Percentiles rank a stretch among this genome's conserved stretches.
Evolutionary conservation across 176 grass and related monocot species (phyloP).

Genomic region (Phoenix roebelenii): DNA sequence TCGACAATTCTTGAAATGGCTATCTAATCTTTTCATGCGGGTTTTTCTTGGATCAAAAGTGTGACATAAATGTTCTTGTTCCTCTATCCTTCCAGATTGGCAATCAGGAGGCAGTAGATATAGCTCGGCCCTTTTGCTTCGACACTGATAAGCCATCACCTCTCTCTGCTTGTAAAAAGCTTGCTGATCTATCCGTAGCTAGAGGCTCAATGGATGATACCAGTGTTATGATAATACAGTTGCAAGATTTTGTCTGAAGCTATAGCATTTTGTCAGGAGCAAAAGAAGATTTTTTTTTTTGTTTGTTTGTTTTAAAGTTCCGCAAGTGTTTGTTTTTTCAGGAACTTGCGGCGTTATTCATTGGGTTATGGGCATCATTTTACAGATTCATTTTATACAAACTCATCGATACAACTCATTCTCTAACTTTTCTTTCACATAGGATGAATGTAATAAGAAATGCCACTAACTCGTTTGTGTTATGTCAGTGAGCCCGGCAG

Average conservation of each 20-base stretch:
- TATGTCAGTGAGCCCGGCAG: too few species aligned
- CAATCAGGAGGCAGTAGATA: slow-evolving; percentile 87
- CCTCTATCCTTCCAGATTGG: slow-evolving; percentile 4
- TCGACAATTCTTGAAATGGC: too few species aligned
- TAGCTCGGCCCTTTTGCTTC: slow-evolving; percentile 38
- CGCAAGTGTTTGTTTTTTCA: slow-evolving; percentile 39
- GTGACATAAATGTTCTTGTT: not conserved
- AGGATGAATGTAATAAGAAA: too few species aligned
- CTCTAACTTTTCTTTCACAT: too few species aligned
- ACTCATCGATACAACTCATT: too few species aligned
- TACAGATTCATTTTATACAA: slow-evolving; percentile 25
- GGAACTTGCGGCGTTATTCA: slow-evolving; percentile 36
- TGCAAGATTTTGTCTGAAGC: slow-evolving; percentile 40
- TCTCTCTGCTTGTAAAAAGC: slow-evolving; percentile 60
- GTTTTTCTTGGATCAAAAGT: not conserved
- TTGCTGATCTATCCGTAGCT: slow-evolving; percentile 47
- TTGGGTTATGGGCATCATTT: slow-evolving; percentile 2
- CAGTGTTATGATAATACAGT: slow-evolving; percentile 70
- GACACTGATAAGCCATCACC: slow-evolving; percentile 21
- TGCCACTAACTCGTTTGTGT: too few species aligned
- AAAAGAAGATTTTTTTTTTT: too few species aligned
- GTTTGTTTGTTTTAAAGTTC: not conserved
- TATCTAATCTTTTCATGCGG: not conserved
- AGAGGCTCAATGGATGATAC: slow-evolving; percentile 78
- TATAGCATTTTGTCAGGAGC: slow-evolving; percentile 25